Evolutionary conservation across 2,329 filamentous ascomycete species (phyloP).

Genomic region (Xylariales sp.): DNA sequence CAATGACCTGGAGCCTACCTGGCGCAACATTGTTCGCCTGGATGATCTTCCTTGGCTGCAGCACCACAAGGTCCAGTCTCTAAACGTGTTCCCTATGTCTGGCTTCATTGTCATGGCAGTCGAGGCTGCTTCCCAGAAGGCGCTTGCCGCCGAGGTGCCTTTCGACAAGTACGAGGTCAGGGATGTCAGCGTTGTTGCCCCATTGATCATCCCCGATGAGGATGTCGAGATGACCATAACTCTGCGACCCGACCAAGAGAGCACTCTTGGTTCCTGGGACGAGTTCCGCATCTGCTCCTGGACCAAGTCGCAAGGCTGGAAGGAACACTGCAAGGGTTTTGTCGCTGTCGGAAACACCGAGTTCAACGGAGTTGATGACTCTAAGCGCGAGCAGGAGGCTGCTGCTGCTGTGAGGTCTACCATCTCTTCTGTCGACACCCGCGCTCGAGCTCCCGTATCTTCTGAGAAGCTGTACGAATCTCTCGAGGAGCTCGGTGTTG

Average conservation of each 20-base stretch:
- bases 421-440: conserved; percentile 21
- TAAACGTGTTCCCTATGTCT: conserved; percentile 51
- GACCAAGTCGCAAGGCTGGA: conserved; percentile 48
- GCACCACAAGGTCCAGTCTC: conserved; percentile 53
- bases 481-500: conserved; percentile 40
- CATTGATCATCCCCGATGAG: conserved; percentile 42
- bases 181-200: conserved; percentile 40
- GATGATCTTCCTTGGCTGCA: conserved; percentile 53
- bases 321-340: conserved; percentile 53
- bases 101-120: conserved; percentile 49
- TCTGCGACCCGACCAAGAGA: conserved; percentile 37
- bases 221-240: conserved; percentile 47
- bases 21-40: conserved; percentile 42
- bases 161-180: conserved; percentile 42
- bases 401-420: conserved; percentile 23
- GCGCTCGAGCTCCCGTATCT: conserved; percentile 23
- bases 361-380: conserved; percentile 35
- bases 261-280: conserved; percentile 42
- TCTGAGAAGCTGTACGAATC: conserved; percentile 38
- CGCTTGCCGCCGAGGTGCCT: conserved; percentile 16
- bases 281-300: conserved; percentile 55
- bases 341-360: conserved; percentile 34
- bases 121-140: conserved; percentile 38
- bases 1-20: conserved; percentile 40
- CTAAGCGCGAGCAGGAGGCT: conserved; percentile 21